phyloP scores from a whole-genome alignment of 1,284 basidiomycete species.

The Sporisorium reilianum region DNA sequence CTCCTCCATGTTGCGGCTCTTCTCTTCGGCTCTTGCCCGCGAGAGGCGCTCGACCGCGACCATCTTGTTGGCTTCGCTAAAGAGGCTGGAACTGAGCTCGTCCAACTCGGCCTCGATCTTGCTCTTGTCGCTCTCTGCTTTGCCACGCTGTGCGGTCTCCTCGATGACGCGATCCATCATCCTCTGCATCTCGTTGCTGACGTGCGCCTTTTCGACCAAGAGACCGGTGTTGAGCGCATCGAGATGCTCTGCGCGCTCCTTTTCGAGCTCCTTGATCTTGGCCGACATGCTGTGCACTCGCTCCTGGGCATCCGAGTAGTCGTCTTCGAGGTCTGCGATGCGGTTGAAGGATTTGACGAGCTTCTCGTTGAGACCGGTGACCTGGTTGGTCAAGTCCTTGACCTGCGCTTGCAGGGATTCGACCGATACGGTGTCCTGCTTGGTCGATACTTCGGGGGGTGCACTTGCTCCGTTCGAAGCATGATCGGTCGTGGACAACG shows the following conservation, averaged over 20 bases:
- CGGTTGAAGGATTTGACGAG: slow-evolving; percentile 91
- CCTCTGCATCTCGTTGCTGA: slow-evolving; percentile 89
- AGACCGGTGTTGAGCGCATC: slow-evolving; percentile 77
- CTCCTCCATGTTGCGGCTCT: slow-evolving; percentile 82
- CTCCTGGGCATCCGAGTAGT: slow-evolving; percentile 80
- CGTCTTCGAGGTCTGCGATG: slow-evolving; percentile 91
- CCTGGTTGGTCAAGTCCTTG: slow-evolving; percentile 86
- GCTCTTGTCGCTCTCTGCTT: slow-evolving; percentile 80
- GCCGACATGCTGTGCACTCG: slow-evolving; percentile 74
- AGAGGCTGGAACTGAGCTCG: slow-evolving; percentile 83
- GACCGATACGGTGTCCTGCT: slow-evolving; percentile 71
- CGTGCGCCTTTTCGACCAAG: slow-evolving; percentile 88
- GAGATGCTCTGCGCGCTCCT: slow-evolving; percentile 71
- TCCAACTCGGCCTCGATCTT: slow-evolving; percentile 77
- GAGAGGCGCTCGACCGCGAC: slow-evolving; percentile 86
- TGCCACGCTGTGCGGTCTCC: slow-evolving; percentile 88
- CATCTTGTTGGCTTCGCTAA: slow-evolving; percentile 72
- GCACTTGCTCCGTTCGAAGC: slow-evolving; percentile 19
- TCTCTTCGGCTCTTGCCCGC: slow-evolving; percentile 81
- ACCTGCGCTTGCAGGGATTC: slow-evolving; percentile 81
- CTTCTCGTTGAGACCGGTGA: slow-evolving; percentile 89
- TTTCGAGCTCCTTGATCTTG: slow-evolving; percentile 72
- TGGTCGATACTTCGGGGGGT: slow-evolving; percentile 73
- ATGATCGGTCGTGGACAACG: slow-evolving; percentile 8
- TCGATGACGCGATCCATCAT: slow-evolving; percentile 94